Percentiles rank a stretch among this genome's conserved stretches.
phyloP scores from a whole-genome alignment of 768 basidiomycete genomes.

The Leccinum aurantiacum region DNA sequence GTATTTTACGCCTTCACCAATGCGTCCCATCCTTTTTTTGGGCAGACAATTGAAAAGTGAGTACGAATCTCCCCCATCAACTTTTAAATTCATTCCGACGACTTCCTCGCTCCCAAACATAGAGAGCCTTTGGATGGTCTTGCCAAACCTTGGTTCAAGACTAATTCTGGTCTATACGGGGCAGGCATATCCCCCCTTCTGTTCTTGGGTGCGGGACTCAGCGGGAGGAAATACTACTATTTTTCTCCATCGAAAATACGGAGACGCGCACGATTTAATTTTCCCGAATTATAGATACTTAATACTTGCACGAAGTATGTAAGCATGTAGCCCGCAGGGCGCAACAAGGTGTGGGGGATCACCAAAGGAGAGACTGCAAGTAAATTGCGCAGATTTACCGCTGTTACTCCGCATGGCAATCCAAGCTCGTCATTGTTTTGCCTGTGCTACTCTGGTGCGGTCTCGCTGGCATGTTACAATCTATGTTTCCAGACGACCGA shows the following conservation, averaged over 20 bases:
- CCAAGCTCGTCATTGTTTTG: neutral
- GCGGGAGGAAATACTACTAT: conserved; percentile 42
- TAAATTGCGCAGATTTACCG: neutral
- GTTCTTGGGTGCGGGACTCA: conserved; percentile 9
- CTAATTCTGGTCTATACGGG: conserved; percentile 35
- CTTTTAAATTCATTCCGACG: neutral
- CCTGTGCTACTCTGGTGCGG: neutral
- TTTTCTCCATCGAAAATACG: conserved; percentile 37
- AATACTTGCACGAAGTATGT: conserved; percentile 37
- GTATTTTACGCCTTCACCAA: conserved; percentile 18
- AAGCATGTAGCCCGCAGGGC: conserved; percentile 42
- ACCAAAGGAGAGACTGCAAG: conserved; percentile 40
- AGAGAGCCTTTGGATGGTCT: conserved; percentile 41
- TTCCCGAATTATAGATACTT: no score
- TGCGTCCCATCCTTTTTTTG: conserved; percentile 12
- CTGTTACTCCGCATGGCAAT: neutral
- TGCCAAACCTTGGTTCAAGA: conserved; percentile 38
- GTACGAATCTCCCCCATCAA: neutral
- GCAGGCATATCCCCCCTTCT: conserved; percentile 34
- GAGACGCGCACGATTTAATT: conserved; percentile 36
- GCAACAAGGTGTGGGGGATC: conserved; percentile 58
- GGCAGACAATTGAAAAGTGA: conserved; percentile 29
- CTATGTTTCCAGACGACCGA: neutral
- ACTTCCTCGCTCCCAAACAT: neutral
- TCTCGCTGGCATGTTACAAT: neutral